These are phyloP conservation scores for Aspergillus clavatus DNA, from an alignment of 2,329 filamentous ascomycete genomes.

Conservation along the genomic window DNA sequence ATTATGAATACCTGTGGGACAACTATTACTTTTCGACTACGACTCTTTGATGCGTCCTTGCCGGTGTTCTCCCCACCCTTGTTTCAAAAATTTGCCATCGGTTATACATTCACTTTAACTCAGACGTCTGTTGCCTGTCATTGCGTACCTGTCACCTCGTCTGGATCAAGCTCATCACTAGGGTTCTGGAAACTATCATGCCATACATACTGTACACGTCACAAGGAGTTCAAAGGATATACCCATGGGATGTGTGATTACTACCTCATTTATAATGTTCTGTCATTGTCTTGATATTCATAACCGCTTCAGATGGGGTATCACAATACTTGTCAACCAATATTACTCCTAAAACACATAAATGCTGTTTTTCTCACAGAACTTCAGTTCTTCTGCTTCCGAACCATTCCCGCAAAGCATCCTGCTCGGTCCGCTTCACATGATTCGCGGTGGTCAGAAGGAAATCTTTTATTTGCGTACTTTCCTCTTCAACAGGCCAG, in stretches of 20 bases:
- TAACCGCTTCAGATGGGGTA: constrained; percentile 15
- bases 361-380: constrained; percentile 49
- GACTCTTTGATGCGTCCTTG: constrained; percentile 37
- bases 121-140: neutral
- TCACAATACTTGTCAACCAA: constrained; percentile 22
- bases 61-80: constrained; percentile 8
- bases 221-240: constrained; percentile 3
- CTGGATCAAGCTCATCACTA: neutral
- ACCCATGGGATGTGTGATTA: constrained; percentile 5
- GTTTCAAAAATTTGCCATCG: neutral
- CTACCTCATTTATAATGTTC: neutral
- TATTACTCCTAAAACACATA: constrained; percentile 14
- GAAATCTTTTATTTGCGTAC: constrained; percentile 71
- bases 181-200: neutral
- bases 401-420: constrained; percentile 80
- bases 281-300: neutral
- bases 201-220: neutral
- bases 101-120: neutral
- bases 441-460: constrained; percentile 47
- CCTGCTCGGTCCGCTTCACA: constrained; percentile 49
- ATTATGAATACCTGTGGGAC: constrained; percentile 98
- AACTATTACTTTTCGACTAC: constrained; percentile 85
- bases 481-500: constrained; percentile 74
- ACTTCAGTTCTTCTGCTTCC: constrained; percentile 65
- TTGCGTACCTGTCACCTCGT: neutral